Evolutionary conservation across 1,284 basidiomycete species (phyloP).

Genomic region (Dichomitus squalens): DNA sequence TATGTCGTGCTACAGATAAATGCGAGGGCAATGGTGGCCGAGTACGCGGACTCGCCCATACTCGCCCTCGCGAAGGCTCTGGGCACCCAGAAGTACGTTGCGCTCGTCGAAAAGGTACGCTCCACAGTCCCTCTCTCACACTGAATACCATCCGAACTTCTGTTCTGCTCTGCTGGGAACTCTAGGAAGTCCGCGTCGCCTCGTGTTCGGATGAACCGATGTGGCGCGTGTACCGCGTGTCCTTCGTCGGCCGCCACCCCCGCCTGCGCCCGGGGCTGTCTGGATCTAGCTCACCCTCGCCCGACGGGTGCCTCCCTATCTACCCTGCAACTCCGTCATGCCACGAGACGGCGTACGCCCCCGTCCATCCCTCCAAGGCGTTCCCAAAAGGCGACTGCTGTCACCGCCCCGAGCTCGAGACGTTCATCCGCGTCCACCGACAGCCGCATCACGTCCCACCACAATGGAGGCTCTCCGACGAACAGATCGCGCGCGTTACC

Average conservation of each 20-base stretch:
- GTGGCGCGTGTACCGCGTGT: conserved; percentile 11
- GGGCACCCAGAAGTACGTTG: conserved; percentile 6
- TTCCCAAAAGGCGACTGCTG: conserved; percentile 9
- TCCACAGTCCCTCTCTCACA: neutral
- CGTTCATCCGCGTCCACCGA: conserved; percentile 3
- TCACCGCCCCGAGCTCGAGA: conserved; percentile 4
- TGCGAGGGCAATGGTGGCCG: conserved; percentile 14
- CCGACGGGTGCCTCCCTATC: conserved; percentile 4
- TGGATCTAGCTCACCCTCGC: neutral
- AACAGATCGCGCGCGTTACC: neutral
- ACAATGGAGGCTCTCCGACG: neutral
- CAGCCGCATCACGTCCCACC: neutral
- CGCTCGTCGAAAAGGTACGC: conserved; percentile 13
- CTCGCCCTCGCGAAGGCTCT: conserved; percentile 9
- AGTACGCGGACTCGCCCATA: conserved; percentile 8
- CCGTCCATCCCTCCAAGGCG: neutral
- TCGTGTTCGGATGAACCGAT: neutral
- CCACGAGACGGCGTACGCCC: neutral
- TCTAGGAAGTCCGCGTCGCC: conserved; percentile 11
- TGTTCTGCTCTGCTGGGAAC: neutral
- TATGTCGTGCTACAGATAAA: conserved; percentile 9
- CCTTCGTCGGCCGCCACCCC: conserved; percentile 9
- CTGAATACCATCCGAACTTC: neutral
- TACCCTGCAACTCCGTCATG: conserved; percentile 2
- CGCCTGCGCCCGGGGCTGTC: neutral